phyloP scores from a whole-genome alignment of 352 stramenopile genomes.

The Globisporangium alternatum region DNA sequence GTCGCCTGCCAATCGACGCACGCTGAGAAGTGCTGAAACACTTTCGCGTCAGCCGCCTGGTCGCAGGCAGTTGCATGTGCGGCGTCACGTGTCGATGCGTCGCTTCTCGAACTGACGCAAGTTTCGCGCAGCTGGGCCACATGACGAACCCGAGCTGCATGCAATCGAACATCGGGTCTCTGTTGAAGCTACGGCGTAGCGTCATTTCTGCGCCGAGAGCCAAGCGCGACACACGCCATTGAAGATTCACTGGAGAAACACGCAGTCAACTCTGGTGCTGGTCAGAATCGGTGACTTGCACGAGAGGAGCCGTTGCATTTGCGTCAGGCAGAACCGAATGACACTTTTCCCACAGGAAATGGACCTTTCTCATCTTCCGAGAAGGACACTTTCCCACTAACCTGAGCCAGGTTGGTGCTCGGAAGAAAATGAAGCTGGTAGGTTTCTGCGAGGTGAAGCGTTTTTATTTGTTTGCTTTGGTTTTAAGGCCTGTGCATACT shows the following conservation, averaged over 20 bases:
- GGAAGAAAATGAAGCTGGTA: background rate
- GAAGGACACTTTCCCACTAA: background rate
- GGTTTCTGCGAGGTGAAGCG: background rate
- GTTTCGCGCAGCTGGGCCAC: background rate
- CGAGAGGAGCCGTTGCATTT: background rate
- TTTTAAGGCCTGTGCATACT: background rate
- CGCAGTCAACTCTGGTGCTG: too few relatives aligned
- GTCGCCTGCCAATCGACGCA: background rate
- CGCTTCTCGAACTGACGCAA: constrained; percentile 1
- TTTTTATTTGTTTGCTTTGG: background rate
- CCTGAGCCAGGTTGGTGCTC: background rate
- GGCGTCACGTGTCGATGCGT: constrained; percentile 1
- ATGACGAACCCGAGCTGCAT: background rate
- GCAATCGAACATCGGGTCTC: background rate
- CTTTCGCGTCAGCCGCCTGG: background rate
- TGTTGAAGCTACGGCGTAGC: background rate
- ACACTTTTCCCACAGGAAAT: constrained; percentile 1
- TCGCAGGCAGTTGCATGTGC: background rate
- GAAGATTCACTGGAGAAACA: too few relatives aligned
- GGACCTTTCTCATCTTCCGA: background rate
- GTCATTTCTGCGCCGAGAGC: background rate
- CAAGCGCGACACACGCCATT: too few relatives aligned
- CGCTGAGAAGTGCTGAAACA: background rate
- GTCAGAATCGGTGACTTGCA: too few relatives aligned
- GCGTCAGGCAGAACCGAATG: background rate